phyloP scores from a whole-genome alignment of 805 yeast species.

The Yarrowia porcina region DNA sequence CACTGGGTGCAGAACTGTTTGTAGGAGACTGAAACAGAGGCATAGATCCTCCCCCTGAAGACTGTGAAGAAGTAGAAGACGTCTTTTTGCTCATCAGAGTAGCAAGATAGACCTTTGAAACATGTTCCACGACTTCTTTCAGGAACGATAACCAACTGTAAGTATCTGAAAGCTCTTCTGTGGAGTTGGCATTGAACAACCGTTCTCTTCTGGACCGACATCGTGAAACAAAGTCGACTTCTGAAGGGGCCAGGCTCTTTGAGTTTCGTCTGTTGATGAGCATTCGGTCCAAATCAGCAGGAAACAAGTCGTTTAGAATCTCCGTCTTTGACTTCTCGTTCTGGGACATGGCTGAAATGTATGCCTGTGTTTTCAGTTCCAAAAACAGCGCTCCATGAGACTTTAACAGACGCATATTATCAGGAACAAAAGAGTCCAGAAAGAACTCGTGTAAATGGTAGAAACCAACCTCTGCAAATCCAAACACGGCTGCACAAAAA shows the following conservation, averaged over 20 bases:
- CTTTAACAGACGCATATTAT: constrained; percentile 60
- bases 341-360: constrained; percentile 73
- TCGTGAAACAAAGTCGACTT: constrained; percentile 70
- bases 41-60: background rate
- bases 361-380: constrained; percentile 93
- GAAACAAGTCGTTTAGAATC: constrained; percentile 72
- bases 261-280: constrained; percentile 38
- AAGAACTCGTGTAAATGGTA: constrained; percentile 80
- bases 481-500: constrained; percentile 80
- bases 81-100: background rate
- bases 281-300: constrained; percentile 53
- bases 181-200: constrained; percentile 46
- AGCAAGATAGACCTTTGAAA: constrained; percentile 42
- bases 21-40: background rate
- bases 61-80: background rate
- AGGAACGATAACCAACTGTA: constrained; percentile 86
- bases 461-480: constrained; percentile 82
- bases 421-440: constrained; percentile 83
- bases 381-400: constrained; percentile 75
- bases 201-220: constrained; percentile 69
- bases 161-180: constrained; percentile 57
- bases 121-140: constrained; percentile 73
- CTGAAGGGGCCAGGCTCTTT: constrained; percentile 61
- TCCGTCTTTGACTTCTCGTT: constrained; percentile 60
- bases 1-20: background rate